Evolutionary conservation across 306 rosid genomes (phyloP).

Genomic region (Glycine soja): DNA sequence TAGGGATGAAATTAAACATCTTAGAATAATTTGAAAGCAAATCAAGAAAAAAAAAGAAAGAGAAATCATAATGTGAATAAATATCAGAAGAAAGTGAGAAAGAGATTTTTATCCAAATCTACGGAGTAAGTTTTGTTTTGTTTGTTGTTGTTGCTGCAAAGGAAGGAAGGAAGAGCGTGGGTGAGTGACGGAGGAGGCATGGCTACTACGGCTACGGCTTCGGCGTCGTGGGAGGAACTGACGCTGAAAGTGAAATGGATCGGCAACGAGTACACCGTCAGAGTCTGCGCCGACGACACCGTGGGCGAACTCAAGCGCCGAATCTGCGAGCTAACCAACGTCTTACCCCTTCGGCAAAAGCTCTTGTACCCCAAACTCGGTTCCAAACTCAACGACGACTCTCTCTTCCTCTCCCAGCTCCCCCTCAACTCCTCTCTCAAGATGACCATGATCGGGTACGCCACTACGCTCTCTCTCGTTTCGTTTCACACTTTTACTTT

Average conservation of each 20-base stretch:
- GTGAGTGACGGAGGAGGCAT: background rate
- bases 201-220: slow-evolving; percentile 12
- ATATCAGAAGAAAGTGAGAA: no score
- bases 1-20: no score
- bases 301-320: slow-evolving; percentile 88
- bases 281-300: slow-evolving; percentile 85
- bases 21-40: no score
- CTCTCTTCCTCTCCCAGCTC: slow-evolving; percentile 75
- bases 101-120: no score
- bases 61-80: no score
- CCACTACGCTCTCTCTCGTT: background rate
- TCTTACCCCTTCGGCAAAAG: slow-evolving; percentile 89
- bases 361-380: slow-evolving; percentile 87
- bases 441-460: slow-evolving; percentile 88
- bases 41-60: no score
- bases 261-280: slow-evolving; percentile 89
- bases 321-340: slow-evolving; percentile 87
- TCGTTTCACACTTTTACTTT: background rate
- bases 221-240: slow-evolving; percentile 62
- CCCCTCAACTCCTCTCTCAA: slow-evolving; percentile 79
- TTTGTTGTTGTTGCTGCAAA: no score
- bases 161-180: background rate
- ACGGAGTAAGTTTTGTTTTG: no score
- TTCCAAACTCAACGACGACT: slow-evolving; percentile 85
- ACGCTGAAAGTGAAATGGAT: slow-evolving; percentile 86